These are phyloP conservation scores for Vitis hybrid DNA, from an alignment of 177 flowering plant genomes.

Conservation along the genomic window DNA sequence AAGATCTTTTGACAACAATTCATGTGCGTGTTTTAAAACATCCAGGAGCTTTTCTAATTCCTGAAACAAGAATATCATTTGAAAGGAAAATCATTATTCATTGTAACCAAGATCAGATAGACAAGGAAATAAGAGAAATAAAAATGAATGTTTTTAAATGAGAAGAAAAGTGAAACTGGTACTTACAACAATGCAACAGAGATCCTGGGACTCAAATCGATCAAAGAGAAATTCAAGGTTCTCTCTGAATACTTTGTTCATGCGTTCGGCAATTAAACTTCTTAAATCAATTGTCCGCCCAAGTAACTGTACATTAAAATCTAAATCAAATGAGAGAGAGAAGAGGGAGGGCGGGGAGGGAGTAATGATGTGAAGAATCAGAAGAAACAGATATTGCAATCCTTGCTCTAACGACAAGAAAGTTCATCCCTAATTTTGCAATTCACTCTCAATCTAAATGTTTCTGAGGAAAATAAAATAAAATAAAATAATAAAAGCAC, in stretches of 20 bases:
- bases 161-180: not conserved
- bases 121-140: not conserved
- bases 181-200: conserved; percentile 93
- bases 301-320: conserved; percentile 53
- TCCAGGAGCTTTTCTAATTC: conserved; percentile 87
- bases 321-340: not conserved
- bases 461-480: too few species aligned
- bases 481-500: too few species aligned
- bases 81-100: too few species aligned
- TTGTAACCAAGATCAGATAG: not conserved
- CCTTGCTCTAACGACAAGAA: too few species aligned
- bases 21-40: conserved; percentile 74
- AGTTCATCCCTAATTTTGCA: too few species aligned
- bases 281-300: conserved; percentile 91
- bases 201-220: conserved; percentile 93
- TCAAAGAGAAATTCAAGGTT: conserved; percentile 95
- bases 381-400: not conserved
- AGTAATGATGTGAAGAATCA: not conserved
- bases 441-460: too few species aligned
- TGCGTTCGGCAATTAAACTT: conserved; percentile 75
- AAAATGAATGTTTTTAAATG: not conserved
- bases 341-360: not conserved
- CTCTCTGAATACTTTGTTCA: conserved; percentile 89
- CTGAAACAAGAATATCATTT: conserved; percentile 36
- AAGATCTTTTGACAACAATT: conserved; percentile 74